Base-by-base conservation (phyloP, 2,329 filamentous ascomycete genomes). In the Fusarium beomiforme region DNA sequence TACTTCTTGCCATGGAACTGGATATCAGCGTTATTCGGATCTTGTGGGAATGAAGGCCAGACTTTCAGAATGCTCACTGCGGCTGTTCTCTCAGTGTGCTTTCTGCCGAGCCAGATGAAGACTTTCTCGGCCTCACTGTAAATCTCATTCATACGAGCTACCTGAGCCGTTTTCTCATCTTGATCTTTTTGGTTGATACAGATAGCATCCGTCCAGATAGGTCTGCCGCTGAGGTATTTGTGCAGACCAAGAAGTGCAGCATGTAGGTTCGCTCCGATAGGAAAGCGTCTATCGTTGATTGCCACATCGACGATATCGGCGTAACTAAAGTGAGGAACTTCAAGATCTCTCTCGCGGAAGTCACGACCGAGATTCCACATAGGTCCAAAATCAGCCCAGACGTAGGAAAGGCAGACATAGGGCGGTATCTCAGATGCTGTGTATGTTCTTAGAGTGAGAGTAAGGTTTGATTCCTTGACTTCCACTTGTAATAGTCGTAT, bases 341-440 rank as follows among this genome's bases (percentile, higher is more conserved):
- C 62, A n/a, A 67, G 43, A 13, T 66, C 65, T 14, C 39, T 37
- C 34, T 67, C 34, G 2, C 63, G 65, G 49, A 68, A 68, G 36
- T 68, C 63, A 2, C 63, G 65, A 0, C 39, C 47, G 6, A 50
- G 50, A 24, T 67, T 67, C 43, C 54, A 34, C 49, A 67, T 51
- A 7, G 65, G 65, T 6, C 65, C 65, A 4, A 62, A 67, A n/a
- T 68, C 65, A 2, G 46, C 41, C 65, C 65, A 68, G 14, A 68
- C 65, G 11, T 68, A 68, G 3, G 65, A 68, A 10, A 68, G 62
- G 4, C 63, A 68, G 33, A 29, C 33, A 17, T 67, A 67, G 2
- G 56, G 33, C 4, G 65, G 62, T 8, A 67, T 67, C 6, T 67
- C 34, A 16, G 56, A 39, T 2, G 63, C 8, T 1, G 39, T 12